phyloP scores from a whole-genome alignment of 192 early-diverging fungal species.

The Jimgerdemannia lactiflua region DNA sequence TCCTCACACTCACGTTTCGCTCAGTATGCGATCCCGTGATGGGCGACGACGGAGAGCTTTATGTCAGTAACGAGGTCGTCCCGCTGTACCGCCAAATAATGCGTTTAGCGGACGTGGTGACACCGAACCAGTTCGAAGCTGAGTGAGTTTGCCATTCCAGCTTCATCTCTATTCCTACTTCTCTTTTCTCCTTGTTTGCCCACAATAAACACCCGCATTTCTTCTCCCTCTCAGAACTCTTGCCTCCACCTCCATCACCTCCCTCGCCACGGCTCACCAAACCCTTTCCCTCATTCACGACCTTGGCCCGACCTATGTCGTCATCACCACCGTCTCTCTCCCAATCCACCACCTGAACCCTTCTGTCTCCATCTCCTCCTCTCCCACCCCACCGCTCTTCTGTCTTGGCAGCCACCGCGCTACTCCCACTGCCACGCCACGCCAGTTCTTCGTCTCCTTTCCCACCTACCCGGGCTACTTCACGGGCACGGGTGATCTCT shows the following conservation, averaged over 20 bases:
- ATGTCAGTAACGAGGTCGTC: slow-evolving; percentile 77
- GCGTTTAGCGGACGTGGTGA: slow-evolving; percentile 71
- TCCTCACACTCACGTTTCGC: not conserved
- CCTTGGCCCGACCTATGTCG: slow-evolving; percentile 62
- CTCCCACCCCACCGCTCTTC: slow-evolving; percentile 19
- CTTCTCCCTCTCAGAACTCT: slow-evolving; percentile 36
- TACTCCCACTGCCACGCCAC: not conserved
- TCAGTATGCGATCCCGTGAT: slow-evolving; percentile 85
- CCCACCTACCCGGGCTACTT: slow-evolving; percentile 75
- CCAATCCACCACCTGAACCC: slow-evolving; percentile 10
- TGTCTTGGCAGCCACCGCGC: slow-evolving; percentile 44
- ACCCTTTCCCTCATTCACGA: slow-evolving; percentile 64
- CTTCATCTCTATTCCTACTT: not conserved
- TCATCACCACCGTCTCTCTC: slow-evolving; percentile 74
- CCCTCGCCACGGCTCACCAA: slow-evolving; percentile 46
- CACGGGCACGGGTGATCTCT: slow-evolving; percentile 93
- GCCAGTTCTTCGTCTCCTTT: slow-evolving; percentile 70
- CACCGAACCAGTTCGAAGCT: slow-evolving; percentile 92
- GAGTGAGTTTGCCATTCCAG: slow-evolving; percentile 42
- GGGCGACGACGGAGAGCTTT: slow-evolving; percentile 84
- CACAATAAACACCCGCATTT: not conserved
- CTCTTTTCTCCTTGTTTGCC: not conserved
- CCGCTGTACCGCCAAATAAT: slow-evolving; percentile 71
- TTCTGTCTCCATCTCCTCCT: slow-evolving; percentile 9
- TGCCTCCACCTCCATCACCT: slow-evolving; percentile 48